Base-by-base conservation (phyloP, 1,284 basidiomycete genomes). In the Grifola frondosa region DNA sequence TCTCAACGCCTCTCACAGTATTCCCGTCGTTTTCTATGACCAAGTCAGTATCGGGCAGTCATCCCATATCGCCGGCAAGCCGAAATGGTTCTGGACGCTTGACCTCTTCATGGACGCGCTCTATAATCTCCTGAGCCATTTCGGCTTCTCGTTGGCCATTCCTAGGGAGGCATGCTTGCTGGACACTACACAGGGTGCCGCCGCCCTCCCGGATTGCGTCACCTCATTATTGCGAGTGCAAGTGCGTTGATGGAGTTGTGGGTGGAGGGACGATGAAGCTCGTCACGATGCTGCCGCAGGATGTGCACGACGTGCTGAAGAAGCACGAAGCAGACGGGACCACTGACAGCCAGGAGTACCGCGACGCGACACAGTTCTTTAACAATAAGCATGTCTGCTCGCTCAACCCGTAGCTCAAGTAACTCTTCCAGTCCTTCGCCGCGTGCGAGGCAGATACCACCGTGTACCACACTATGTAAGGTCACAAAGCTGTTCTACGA, bases 271-370 rank as follows among this genome's bases (percentile, higher is more conserved):
- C 64, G 17, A 64, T 63, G 26, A 34, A 44, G 31, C 47, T 62
- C 29, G 44, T 50, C 5, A 19, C 44, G 12, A 36, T 55, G 39
- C 55, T 81, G 38, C 73, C 77, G 5, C 49, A 68, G 44, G 64
- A 70, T 6, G 59, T 74, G 4, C 69, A 71, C 55, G 70, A 70
- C 7, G 56, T 56, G 10, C 55, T 81, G 32, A 59, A 61, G 32
- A 72, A 70, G 48, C 69, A 78, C 39, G 77, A 81, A 58, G 57
- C 49, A 2, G 71, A 60, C 1, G 71, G 67, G 4, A 78, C 70
- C 22, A 75, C 67, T 4, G 62, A 71, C 13, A 56, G 60, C 33
- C 46, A 63, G 42, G 74, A 74, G 52, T 80, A 75, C 52, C 46
- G 70, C 34, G 61, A 64, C 0, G 77, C 71, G 1, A 65, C 71